Evolutionary conservation across 768 basidiomycete species (phyloP).

Genomic region (Auricularia sp.): DNA sequence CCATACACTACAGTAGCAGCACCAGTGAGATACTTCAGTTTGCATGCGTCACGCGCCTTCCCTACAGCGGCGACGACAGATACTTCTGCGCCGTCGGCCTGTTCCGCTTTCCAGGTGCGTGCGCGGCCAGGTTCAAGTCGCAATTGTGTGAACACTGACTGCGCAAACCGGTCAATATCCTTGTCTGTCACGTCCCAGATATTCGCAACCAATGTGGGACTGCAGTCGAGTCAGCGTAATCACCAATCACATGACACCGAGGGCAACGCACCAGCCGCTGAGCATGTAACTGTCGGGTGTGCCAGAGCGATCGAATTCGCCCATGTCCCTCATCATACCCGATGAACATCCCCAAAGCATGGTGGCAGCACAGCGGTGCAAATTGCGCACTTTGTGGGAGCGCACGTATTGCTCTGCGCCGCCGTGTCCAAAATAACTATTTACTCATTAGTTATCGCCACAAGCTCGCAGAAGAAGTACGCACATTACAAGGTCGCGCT

Average conservation of each 20-base stretch:
- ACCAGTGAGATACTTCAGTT: slow-evolving; percentile 87
- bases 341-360: slow-evolving; percentile 99
- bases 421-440: slow-evolving; percentile 94
- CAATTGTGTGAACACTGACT: slow-evolving; percentile 69
- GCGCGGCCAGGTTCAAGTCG: slow-evolving; percentile 33
- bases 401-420: slow-evolving; percentile 92
- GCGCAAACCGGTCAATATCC: slow-evolving; percentile 90
- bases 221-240: slow-evolving; percentile 20
- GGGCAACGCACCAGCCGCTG: slow-evolving; percentile 77
- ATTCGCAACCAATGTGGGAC: slow-evolving; percentile 88
- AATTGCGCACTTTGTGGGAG: slow-evolving; percentile 72
- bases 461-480: slow-evolving; percentile 23
- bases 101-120: slow-evolving; percentile 11
- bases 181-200: slow-evolving; percentile 98
- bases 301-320: slow-evolving; percentile 86
- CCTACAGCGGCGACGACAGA: slow-evolving; percentile 73
- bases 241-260: not conserved
- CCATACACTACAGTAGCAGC: slow-evolving; percentile 94
- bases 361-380: slow-evolving; percentile 80
- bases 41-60: slow-evolving; percentile 68
- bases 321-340: slow-evolving; percentile 77
- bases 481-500: slow-evolving; percentile 83
- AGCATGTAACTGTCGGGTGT: slow-evolving; percentile 94
- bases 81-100: slow-evolving; percentile 18
- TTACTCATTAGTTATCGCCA: not conserved